Evolutionary conservation across 305 asterid species (phyloP).

Genomic region (Ruellia speciosa): DNA sequence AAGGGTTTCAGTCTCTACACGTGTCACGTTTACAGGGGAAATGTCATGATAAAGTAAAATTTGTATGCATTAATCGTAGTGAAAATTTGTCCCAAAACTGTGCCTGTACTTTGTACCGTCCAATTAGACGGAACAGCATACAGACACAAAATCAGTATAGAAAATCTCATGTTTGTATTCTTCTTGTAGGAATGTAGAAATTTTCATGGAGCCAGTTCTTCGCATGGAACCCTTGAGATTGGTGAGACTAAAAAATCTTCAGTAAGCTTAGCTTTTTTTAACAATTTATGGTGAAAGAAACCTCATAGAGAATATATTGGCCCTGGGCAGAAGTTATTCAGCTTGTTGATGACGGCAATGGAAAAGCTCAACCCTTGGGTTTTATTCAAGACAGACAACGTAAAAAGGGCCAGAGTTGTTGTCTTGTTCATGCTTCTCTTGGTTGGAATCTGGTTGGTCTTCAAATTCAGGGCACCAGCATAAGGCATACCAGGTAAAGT

Average conservation of each 20-base stretch:
- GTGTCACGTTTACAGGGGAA: constrained; percentile 58
- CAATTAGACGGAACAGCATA: no score
- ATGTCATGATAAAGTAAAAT: constrained; percentile 47
- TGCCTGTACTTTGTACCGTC: no score
- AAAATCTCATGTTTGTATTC: background rate
- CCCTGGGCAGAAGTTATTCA: constrained; percentile 37
- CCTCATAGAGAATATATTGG: background rate
- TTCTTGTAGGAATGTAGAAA: constrained; percentile 52
- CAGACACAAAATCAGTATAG: no score
- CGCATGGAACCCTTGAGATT: constrained; percentile 45
- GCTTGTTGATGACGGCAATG: constrained; percentile 27
- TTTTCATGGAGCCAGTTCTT: constrained; percentile 59
- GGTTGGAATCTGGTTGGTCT: constrained; percentile 23
- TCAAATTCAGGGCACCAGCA: constrained; percentile 6
- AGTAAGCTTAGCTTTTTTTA: background rate
- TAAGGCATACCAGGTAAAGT: no score
- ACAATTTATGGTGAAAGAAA: background rate
- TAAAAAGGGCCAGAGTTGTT: constrained; percentile 8
- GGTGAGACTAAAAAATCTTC: constrained; percentile 32
- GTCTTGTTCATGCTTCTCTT: constrained; percentile 21
- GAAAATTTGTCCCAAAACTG: no score
- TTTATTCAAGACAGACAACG: constrained; percentile 23
- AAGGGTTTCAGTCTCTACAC: constrained; percentile 57
- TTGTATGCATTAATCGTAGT: no score
- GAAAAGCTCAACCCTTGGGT: constrained; percentile 30